Conservation (phyloP, 345 rosid genomes). For the Lumnitzera racemosa region DNA sequence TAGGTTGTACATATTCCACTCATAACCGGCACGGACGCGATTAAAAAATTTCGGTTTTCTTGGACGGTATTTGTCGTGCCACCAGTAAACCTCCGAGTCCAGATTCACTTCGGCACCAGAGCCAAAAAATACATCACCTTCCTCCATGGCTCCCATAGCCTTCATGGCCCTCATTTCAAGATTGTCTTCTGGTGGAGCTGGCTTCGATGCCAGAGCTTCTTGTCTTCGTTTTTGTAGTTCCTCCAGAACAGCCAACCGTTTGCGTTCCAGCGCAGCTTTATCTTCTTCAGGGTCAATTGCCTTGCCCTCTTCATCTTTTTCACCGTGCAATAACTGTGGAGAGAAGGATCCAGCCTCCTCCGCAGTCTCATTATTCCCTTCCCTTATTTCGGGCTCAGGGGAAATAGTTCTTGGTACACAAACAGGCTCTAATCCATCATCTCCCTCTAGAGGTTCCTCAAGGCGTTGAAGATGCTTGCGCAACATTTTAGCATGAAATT, state of each 20-base stretch:
- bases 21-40: slow-evolving; percentile 96
- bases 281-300: slow-evolving; percentile 88
- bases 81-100: slow-evolving; percentile 96
- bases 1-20: slow-evolving; percentile 95
- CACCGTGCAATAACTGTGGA: slow-evolving; percentile 81
- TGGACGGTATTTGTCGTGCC: slow-evolving; percentile 98
- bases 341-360: slow-evolving; percentile 84
- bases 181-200: slow-evolving; percentile 64
- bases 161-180: slow-evolving; percentile 86
- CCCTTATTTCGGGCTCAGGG: slow-evolving; percentile 45
- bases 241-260: slow-evolving; percentile 53
- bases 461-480: slow-evolving; percentile 68
- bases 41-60: slow-evolving; percentile 93
- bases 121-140: slow-evolving; percentile 92
- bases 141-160: slow-evolving; percentile 94
- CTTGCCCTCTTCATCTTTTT: slow-evolving; percentile 67
- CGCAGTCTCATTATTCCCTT: slow-evolving; percentile 48
- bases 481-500: slow-evolving; percentile 80
- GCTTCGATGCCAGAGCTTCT: slow-evolving; percentile 71
- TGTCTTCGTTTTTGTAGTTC: slow-evolving; percentile 66
- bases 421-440: slow-evolving; percentile 35
- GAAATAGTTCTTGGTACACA: slow-evolving; percentile 35
- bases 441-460: slow-evolving; percentile 51
- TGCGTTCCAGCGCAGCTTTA: slow-evolving; percentile 64
- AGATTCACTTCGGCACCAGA: slow-evolving; percentile 88